phyloP scores from a whole-genome alignment of 2,329 filamentous ascomycete genomes.

The Epichloe elymi region DNA sequence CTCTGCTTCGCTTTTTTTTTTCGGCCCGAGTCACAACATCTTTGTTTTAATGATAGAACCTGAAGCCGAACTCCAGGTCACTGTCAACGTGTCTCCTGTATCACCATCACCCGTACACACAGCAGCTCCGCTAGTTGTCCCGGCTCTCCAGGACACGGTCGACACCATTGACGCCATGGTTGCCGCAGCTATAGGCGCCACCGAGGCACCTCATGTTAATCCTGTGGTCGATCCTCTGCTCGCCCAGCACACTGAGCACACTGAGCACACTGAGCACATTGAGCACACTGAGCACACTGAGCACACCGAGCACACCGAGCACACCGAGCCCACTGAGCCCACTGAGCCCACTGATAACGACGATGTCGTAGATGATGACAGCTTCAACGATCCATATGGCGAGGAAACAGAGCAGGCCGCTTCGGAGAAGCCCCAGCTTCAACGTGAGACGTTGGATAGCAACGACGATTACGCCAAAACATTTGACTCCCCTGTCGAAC shows the following conservation, averaged over 20 bases:
- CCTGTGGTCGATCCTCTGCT: conserved; percentile 20
- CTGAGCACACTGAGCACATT: conserved; percentile 7
- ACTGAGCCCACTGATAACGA: conserved; percentile 16
- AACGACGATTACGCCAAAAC: conserved; percentile 39
- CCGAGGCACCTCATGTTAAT: conserved; percentile 15
- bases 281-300: conserved; percentile 10
- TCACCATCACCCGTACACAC: conserved; percentile 36
- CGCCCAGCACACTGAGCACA: conserved; percentile 17
- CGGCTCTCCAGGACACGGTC: conserved; percentile 38
- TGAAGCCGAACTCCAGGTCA: conserved; percentile 35
- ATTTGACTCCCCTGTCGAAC: conserved; percentile 33
- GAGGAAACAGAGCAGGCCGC: conserved; percentile 21
- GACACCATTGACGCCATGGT: conserved; percentile 36
- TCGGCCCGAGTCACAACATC: conserved; percentile 1
- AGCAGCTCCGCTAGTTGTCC: conserved; percentile 32
- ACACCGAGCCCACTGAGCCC: no score
- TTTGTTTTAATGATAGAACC: conserved; percentile 31
- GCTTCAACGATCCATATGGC: conserved; percentile 34
- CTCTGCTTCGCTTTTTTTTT: conserved; percentile 7
- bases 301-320: conserved; percentile 20
- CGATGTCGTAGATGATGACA: conserved; percentile 32
- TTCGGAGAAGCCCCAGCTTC: conserved; percentile 11
- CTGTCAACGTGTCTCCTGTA: conserved; percentile 38
- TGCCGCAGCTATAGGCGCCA: conserved; percentile 18
- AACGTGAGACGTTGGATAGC: conserved; percentile 19